A percentile compares a stretch with the other conserved stretches of the same genome.
Evolutionary conservation across 495 filamentous ascomycete genomes (phyloP).

Genomic region (Cercophora newfieldiana): DNA sequence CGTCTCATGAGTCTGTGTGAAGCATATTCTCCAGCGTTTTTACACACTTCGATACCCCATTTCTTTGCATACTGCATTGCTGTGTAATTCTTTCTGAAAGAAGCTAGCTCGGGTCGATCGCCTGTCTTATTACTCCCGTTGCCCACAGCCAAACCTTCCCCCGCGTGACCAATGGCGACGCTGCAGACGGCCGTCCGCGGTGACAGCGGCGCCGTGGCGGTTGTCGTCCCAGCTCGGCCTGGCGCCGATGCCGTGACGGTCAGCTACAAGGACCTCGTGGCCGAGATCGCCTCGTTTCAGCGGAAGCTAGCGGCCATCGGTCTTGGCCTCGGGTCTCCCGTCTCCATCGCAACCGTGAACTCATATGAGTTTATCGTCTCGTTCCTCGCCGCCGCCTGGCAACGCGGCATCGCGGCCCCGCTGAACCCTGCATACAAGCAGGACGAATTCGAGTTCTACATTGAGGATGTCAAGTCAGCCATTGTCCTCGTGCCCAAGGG

Average conservation of each 20-base stretch:
- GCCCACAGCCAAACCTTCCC: constrained; percentile 9
- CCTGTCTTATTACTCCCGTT: constrained; percentile 8
- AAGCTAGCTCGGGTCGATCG: background rate
- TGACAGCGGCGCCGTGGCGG: constrained; percentile 46
- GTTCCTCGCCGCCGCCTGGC: constrained; percentile 75
- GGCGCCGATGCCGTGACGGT: constrained; percentile 54
- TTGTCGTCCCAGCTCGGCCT: constrained; percentile 67
- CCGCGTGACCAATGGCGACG: constrained; percentile 27
- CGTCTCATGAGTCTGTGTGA: background rate
- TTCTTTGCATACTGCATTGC: background rate
- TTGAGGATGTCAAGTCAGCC: constrained; percentile 76
- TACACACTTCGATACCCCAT: background rate
- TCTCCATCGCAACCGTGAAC: constrained; percentile 76
- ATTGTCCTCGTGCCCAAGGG: constrained; percentile 71
- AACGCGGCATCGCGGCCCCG: constrained; percentile 76
- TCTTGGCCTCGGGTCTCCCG: constrained; percentile 60
- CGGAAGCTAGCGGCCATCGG: constrained; percentile 69
- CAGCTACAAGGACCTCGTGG: constrained; percentile 61
- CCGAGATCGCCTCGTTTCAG: constrained; percentile 66
- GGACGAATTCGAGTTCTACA: constrained; percentile 86
- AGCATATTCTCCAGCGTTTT: background rate
- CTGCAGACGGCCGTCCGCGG: constrained; percentile 48
- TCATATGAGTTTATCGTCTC: constrained; percentile 80
- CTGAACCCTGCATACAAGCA: constrained; percentile 84
- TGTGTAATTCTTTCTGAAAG: background rate